Conservation (phyloP, 768 basidiomycete genomes). For the Cyclocybe aegerita region DNA sequence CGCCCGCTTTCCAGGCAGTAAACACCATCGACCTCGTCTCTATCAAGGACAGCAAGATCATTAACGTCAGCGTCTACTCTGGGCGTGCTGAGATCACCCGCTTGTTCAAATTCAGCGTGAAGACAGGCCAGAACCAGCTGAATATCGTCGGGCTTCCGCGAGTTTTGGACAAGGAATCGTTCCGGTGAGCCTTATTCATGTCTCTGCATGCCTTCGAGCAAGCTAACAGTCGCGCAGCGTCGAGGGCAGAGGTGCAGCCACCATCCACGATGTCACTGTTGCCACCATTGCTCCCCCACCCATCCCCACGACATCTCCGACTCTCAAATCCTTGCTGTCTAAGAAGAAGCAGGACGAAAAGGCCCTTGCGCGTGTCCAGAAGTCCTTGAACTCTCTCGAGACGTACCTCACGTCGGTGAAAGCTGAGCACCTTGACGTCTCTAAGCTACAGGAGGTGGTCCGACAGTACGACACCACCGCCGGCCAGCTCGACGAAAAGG, state of each 20-base stretch:
- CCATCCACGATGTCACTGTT: slow-evolving; percentile 45
- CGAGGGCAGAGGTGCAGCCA: slow-evolving; percentile 43
- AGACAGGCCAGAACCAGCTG: slow-evolving; percentile 41
- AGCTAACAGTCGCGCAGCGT: slow-evolving; percentile 27
- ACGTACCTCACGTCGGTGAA: slow-evolving; percentile 34
- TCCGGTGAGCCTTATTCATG: slow-evolving; percentile 28
- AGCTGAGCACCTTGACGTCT: slow-evolving; percentile 28
- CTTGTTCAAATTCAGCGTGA: slow-evolving; percentile 34
- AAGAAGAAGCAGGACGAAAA: slow-evolving; percentile 25
- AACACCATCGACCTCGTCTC: slow-evolving; percentile 30
- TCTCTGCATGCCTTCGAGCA: background rate
- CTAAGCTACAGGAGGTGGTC: slow-evolving; percentile 27
- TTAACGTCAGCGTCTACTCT: slow-evolving; percentile 39
- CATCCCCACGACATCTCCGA: slow-evolving; percentile 22
- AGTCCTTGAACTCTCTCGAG: slow-evolving; percentile 27
- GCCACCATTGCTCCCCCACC: slow-evolving; percentile 19
- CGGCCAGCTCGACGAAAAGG: slow-evolving; percentile 30
- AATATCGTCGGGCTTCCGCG: slow-evolving; percentile 36
- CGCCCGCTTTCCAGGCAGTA: slow-evolving; percentile 3
- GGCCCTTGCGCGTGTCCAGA: slow-evolving; percentile 29
- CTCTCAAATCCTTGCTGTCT: slow-evolving; percentile 21
- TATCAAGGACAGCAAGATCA: slow-evolving; percentile 33
- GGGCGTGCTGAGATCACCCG: slow-evolving; percentile 42
- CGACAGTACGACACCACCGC: slow-evolving; percentile 31
- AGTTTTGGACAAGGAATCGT: slow-evolving; percentile 35